Base-by-base conservation (phyloP, 768 basidiomycete genomes). In the Collybia sp. region DNA sequence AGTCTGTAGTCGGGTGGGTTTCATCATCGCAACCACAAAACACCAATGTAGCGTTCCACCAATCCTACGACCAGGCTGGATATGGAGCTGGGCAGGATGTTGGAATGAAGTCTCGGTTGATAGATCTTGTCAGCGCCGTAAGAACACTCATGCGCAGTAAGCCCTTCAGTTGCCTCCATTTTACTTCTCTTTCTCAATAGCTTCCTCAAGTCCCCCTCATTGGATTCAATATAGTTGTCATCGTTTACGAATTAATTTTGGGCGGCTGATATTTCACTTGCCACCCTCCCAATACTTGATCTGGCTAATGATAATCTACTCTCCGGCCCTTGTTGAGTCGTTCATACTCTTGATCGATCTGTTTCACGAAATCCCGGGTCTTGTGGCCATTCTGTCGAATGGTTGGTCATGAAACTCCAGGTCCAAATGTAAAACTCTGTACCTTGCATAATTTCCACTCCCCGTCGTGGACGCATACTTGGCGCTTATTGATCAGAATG, bases 111-210 rank as follows among this genome's bases (percentile, higher is more conserved):
- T 79, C 80, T 51, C 80, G 90, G 58, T 64, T 97, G 49, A 82
- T 98, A 62, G 89, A 90, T 70, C 80, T 99, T 57, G 96, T 97
- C 52, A 82, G 88, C 56, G 95, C 95, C 32, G 93, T 97, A 49
- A 77, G 95, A 68, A 98, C 95, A 39, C 75, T 99, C 57, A 91
- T 98, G 90, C 82, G 95, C 65, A 93, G 95, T 99, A 63, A 73
- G 94, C 82, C 35, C 44, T 33, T 32, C 32, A 40, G 38, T 45
- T 43, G 11, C 44, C 41, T 69, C 10, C 46, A 5, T 37, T 18
- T 12, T 37, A 38, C 40, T 42, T 17, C 17, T 16, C n/a, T 12
- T 41, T 44, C 46, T 43, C 36, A 31, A 46, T 25, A 8, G 25
- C 25, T 41, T 42, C 25, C 55, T 55, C 16, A 50, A 98, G 94